Conservation (phyloP, 2,329 filamentous ascomycete species). For the Diaporthe sp. region DNA sequence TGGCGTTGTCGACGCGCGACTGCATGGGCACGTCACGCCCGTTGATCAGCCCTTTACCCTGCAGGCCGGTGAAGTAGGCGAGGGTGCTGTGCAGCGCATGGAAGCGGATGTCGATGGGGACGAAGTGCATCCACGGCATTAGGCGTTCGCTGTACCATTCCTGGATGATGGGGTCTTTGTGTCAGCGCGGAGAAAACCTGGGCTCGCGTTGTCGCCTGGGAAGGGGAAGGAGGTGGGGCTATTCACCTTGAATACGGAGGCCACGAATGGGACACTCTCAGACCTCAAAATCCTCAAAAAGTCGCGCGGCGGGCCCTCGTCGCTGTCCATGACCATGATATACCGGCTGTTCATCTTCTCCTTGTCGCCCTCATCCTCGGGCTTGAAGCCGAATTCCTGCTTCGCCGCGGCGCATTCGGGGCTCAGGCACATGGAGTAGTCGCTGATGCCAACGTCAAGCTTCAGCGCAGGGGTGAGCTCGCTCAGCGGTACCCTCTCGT, state of each 20-base stretch:
- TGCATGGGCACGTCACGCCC: slow-evolving; percentile 59
- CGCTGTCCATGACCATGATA: slow-evolving; percentile 78
- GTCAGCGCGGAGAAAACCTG: not conserved
- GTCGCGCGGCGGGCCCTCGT: slow-evolving; percentile 69
- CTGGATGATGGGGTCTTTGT: not conserved
- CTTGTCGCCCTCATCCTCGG: slow-evolving; percentile 54
- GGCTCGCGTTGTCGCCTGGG: too few species aligned
- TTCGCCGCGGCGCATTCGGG: slow-evolving; percentile 59
- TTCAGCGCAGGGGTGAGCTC: slow-evolving; percentile 65
- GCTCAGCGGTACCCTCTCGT: slow-evolving; percentile 63
- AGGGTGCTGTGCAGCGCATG: slow-evolving; percentile 80
- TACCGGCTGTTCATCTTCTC: slow-evolving; percentile 73
- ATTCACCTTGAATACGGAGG: slow-evolving; percentile 70
- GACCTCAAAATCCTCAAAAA: slow-evolving; percentile 75
- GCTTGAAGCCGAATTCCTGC: slow-evolving; percentile 59
- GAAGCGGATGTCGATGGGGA: slow-evolving; percentile 79
- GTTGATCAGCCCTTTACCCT: slow-evolving; percentile 53
- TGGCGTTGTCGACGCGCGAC: slow-evolving; percentile 62
- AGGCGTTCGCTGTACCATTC: slow-evolving; percentile 84
- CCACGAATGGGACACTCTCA: slow-evolving; percentile 74
- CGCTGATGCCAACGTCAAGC: slow-evolving; percentile 68
- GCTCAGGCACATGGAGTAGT: slow-evolving; percentile 66
- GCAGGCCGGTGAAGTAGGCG: slow-evolving; percentile 76
- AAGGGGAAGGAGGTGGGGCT: not conserved
- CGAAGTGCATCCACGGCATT: slow-evolving; percentile 82